Percentiles rank a stretch among this genome's conserved stretches.
Conservation (phyloP, 2,329 filamentous ascomycete genomes). For the Nemania diffusa region DNA sequence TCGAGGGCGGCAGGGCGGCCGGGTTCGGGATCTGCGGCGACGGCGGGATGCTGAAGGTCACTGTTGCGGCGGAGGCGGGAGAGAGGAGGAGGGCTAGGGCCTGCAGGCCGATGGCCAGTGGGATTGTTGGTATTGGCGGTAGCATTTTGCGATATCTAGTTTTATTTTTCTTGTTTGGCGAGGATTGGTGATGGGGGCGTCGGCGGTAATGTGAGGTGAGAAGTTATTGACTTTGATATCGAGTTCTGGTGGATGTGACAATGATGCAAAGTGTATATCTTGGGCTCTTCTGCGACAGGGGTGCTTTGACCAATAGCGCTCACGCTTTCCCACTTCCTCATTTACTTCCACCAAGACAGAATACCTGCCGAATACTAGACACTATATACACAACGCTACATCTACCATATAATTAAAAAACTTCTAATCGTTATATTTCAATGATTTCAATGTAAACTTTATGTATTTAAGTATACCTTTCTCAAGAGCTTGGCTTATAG, state of each 20-base stretch:
- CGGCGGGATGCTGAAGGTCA: constrained; percentile 59
- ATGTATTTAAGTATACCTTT: too few species aligned
- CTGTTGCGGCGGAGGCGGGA: constrained; percentile 50
- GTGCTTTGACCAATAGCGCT: constrained; percentile 26
- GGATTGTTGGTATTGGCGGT: constrained; percentile 13
- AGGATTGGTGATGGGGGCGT: background rate
- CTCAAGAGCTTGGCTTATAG: too few species aligned
- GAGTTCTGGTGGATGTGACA: constrained; percentile 25
- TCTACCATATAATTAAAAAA: too few species aligned
- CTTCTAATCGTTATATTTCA: too few species aligned
- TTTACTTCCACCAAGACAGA: background rate
- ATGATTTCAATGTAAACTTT: too few species aligned
- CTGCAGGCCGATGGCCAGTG: constrained; percentile 50
- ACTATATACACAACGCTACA: too few species aligned
- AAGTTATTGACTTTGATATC: background rate
- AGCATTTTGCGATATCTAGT: constrained; percentile 14
- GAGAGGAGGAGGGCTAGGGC: constrained; percentile 48
- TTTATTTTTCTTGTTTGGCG: background rate
- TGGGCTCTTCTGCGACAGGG: background rate
- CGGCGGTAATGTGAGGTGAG: constrained; percentile 14
- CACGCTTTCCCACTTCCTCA: background rate
- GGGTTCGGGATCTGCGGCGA: constrained; percentile 58
- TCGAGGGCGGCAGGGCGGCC: constrained; percentile 66
- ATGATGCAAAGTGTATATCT: constrained; percentile 12
- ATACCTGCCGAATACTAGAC: too few species aligned